These are phyloP conservation scores for Brassica incana DNA, from an alignment of 345 rosid species.

Conservation along the genomic window DNA sequence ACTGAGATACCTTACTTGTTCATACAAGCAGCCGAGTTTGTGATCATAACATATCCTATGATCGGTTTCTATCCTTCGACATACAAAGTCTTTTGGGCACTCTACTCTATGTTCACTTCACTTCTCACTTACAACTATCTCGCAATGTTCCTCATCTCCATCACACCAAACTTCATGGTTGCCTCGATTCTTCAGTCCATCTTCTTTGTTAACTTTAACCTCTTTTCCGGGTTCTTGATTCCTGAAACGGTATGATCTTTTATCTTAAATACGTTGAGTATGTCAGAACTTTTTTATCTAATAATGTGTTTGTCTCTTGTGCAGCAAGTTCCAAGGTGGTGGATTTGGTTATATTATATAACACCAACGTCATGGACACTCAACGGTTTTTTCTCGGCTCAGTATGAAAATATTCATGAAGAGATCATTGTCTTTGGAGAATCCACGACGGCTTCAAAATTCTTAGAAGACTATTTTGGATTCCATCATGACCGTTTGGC, in stretches of 20 bases:
- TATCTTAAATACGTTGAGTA: neutral
- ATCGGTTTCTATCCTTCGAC: constrained; percentile 58
- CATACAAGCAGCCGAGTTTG: constrained; percentile 43
- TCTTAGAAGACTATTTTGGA: constrained; percentile 63
- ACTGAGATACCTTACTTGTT: constrained; percentile 71
- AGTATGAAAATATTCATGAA: constrained; percentile 64
- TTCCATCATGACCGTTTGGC: constrained; percentile 47
- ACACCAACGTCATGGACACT: constrained; percentile 79
- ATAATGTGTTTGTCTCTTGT: neutral
- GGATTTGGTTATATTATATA: constrained; percentile 74
- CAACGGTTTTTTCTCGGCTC: constrained; percentile 63
- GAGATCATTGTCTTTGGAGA: constrained; percentile 54
- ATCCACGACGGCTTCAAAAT: constrained; percentile 42
- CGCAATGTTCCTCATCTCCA: constrained; percentile 66
- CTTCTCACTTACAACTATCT: constrained; percentile 60
- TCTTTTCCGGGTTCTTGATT: constrained; percentile 69
- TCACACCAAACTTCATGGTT: constrained; percentile 64
- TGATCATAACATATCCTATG: constrained; percentile 66
- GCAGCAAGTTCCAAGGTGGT: constrained; percentile 80
- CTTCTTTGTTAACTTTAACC: constrained; percentile 48
- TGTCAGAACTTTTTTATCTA: neutral
- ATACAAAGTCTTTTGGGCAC: constrained; percentile 64
- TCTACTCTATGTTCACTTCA: constrained; percentile 60
- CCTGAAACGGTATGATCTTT: constrained; percentile 60
- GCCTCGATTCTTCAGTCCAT: constrained; percentile 54